phyloP scores from a whole-genome alignment of 768 basidiomycete genomes.

The Termitomyces bulborhizus region DNA sequence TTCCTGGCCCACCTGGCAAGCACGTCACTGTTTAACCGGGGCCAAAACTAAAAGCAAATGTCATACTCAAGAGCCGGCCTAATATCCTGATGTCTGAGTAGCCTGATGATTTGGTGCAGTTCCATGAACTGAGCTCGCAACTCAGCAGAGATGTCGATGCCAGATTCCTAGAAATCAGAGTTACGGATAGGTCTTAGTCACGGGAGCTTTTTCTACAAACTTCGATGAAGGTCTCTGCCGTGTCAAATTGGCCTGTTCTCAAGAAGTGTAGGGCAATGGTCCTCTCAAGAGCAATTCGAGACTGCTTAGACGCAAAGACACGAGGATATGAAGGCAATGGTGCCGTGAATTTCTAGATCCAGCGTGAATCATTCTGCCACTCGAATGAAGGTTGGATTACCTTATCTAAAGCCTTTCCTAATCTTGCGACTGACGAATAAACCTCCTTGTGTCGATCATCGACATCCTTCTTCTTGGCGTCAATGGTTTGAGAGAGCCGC shows the following conservation, averaged over 20 bases:
- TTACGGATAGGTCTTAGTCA: slow-evolving; percentile 1
- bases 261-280: slow-evolving; percentile 74
- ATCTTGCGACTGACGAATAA: slow-evolving; percentile 65
- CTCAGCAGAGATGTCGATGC: slow-evolving; percentile 45
- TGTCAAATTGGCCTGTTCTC: slow-evolving; percentile 75
- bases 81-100: slow-evolving; percentile 61
- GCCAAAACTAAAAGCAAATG: background rate
- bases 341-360: slow-evolving; percentile 49
- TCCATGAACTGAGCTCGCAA: slow-evolving; percentile 55
- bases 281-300: slow-evolving; percentile 56
- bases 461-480: slow-evolving; percentile 73
- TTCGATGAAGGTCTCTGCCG: slow-evolving; percentile 68
- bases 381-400: slow-evolving; percentile 31
- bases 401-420: slow-evolving; percentile 91
- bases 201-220: slow-evolving; percentile 29
- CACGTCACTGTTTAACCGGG: background rate
- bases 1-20: slow-evolving; percentile 67
- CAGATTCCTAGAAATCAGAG: slow-evolving; percentile 51
- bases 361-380: background rate
- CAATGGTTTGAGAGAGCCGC: slow-evolving; percentile 51
- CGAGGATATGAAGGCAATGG: slow-evolving; percentile 60
- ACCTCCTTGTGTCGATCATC: slow-evolving; percentile 89
- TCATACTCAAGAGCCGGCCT: slow-evolving; percentile 69
- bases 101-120: slow-evolving; percentile 65
- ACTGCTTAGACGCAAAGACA: slow-evolving; percentile 57